Percentiles rank a stretch among this genome's conserved stretches.
Conservation (phyloP, 371 early-diverging fungal species). For the Caulochytrium protostelioides region DNA sequence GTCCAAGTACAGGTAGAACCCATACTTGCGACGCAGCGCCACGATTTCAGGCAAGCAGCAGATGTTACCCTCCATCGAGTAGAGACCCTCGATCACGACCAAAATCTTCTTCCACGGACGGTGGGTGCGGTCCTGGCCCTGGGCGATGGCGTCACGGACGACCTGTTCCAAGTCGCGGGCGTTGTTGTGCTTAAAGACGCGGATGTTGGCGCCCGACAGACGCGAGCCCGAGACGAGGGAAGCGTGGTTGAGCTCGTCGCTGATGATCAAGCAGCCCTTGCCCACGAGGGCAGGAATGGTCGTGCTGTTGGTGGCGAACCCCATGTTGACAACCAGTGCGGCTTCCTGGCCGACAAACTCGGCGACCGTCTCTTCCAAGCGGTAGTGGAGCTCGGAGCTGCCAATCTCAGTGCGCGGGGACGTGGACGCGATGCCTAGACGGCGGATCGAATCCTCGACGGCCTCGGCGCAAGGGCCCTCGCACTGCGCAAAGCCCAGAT, state of each 20-base stretch:
- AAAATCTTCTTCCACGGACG: conserved; percentile 98
- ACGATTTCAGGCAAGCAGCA: conserved; percentile 75
- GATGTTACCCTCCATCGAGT: conserved; percentile 97
- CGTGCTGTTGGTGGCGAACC: conserved; percentile 98
- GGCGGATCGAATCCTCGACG: conserved; percentile 44
- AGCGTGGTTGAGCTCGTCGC: conserved; percentile 95
- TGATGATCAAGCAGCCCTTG: conserved; percentile 73
- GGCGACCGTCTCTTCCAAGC: conserved; percentile 84
- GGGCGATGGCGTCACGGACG: conserved; percentile 77
- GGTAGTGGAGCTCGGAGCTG: conserved; percentile 38
- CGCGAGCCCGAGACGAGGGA: conserved; percentile 91
- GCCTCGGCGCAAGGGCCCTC: conserved; percentile 80
- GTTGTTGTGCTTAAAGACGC: conserved; percentile 92
- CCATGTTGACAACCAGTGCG: conserved; percentile 91
- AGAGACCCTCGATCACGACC: conserved; percentile 95
- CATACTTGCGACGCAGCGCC: conserved; percentile 82
- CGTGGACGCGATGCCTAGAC: conserved; percentile 19
- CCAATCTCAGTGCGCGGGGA: conserved; percentile 57
- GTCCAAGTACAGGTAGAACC: conserved; percentile 95
- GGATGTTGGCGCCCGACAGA: conserved; percentile 81
- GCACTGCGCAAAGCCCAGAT: conserved; percentile 92
- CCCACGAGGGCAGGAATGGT: conserved; percentile 80
- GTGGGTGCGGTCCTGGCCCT: conserved; percentile 97
- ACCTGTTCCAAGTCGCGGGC: conserved; percentile 57
- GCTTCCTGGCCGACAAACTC: conserved; percentile 86